phyloP scores from a whole-genome alignment of 768 basidiomycete species.

The Tricholoma matsutake region DNA sequence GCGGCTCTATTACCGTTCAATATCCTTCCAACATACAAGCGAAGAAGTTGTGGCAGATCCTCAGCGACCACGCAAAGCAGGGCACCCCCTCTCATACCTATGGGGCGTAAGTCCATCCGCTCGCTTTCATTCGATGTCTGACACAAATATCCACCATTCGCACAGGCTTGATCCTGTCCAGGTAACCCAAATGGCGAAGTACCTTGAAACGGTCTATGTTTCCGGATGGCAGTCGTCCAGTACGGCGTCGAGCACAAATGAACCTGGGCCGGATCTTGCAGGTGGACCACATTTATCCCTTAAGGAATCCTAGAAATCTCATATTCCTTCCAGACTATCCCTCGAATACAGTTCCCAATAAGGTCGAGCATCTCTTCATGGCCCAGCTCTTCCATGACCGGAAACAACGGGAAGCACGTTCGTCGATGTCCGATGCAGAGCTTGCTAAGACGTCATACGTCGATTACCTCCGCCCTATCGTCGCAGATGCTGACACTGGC shows the following conservation, averaged over 20 bases:
- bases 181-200: conserved; percentile 97
- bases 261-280: conserved; percentile 98
- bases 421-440: conserved; percentile 65
- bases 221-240: conserved; percentile 96
- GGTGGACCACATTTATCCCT: conserved; percentile 45
- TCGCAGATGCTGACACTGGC: conserved; percentile 98
- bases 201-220: conserved; percentile 98
- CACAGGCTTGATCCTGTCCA: conserved; percentile 95
- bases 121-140: not conserved
- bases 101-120: conserved; percentile 77
- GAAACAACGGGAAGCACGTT: conserved; percentile 85
- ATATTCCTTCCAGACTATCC: conserved; percentile 76
- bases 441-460: conserved; percentile 66
- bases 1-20: conserved; percentile 79
- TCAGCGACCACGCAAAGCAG: conserved; percentile 72
- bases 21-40: conserved; percentile 85
- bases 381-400: conserved; percentile 99
- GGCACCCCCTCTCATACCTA: conserved; percentile 93
- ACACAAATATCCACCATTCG: not conserved
- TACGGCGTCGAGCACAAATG: conserved; percentile 90
- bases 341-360: conserved; percentile 97
- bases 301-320: not conserved
- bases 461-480: conserved; percentile 91
- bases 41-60: conserved; percentile 80
- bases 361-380: conserved; percentile 97